Conservation (phyloP, 768 basidiomycete species). For the Leccinum imitatum region DNA sequence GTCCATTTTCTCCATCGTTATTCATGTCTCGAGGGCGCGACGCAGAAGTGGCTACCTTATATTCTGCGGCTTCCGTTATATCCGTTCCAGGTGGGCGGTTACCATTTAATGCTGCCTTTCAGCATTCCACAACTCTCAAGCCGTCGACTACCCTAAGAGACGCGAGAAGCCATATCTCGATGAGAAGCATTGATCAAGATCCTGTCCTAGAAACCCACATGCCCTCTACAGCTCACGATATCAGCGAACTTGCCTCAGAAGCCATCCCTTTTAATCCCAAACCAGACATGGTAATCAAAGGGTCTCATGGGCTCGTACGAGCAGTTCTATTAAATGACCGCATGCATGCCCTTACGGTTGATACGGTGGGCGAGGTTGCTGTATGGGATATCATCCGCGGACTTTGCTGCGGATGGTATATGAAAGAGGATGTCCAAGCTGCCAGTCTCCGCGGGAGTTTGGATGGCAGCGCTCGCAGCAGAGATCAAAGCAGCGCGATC, state of each 20-base stretch:
- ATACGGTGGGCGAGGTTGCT: constrained; percentile 84
- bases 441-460: constrained; percentile 52
- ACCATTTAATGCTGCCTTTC: constrained; percentile 37
- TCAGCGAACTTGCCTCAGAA: constrained; percentile 78
- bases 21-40: constrained; percentile 47
- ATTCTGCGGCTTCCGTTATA: constrained; percentile 81
- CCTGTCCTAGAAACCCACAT: constrained; percentile 41
- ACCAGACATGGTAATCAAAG: constrained; percentile 72
- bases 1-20: constrained; percentile 48
- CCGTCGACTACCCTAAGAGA: constrained; percentile 29
- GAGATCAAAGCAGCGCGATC: constrained; percentile 33
- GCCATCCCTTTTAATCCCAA: constrained; percentile 54
- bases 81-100: constrained; percentile 54
- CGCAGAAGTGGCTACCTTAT: constrained; percentile 80
- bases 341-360: constrained; percentile 86
- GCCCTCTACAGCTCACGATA: constrained; percentile 58
- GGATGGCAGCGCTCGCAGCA: constrained; percentile 33
- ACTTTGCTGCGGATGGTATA: constrained; percentile 69
- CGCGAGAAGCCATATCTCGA: constrained; percentile 18
- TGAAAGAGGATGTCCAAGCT: constrained; percentile 61
- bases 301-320: constrained; percentile 80
- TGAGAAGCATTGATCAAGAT: constrained; percentile 28
- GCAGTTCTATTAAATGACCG: constrained; percentile 83
- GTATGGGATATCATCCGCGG: constrained; percentile 91
- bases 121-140: constrained; percentile 26